Conservation (phyloP, 495 filamentous ascomycete genomes). For the Neurospora sp. region DNA sequence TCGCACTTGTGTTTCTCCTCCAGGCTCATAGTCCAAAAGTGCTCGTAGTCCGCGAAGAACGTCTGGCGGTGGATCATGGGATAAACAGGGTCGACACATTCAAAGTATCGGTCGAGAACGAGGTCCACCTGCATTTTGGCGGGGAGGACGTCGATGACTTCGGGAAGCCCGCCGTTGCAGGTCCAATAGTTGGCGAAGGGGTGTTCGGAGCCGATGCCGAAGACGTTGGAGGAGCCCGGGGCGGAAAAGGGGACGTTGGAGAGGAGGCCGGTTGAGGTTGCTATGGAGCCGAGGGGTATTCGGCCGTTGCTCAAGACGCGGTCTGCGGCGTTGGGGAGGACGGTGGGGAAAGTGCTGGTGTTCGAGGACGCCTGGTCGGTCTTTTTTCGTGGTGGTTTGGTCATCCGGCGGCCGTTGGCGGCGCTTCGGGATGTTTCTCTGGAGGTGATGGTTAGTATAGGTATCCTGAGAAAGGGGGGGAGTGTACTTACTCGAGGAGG, state of each 20-base stretch:
- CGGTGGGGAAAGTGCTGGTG: slow-evolving; percentile 11
- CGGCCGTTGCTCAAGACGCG: slow-evolving; percentile 29
- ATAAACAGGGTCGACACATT: slow-evolving; percentile 64
- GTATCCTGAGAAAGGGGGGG: neutral
- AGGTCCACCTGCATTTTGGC: slow-evolving; percentile 64
- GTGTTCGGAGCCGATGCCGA: slow-evolving; percentile 56
- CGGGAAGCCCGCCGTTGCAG: slow-evolving; percentile 55
- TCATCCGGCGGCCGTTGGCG: slow-evolving; percentile 45
- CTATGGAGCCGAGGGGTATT: slow-evolving; percentile 30
- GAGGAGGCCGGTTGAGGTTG: slow-evolving; percentile 48
- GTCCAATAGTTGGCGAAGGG: slow-evolving; percentile 74
- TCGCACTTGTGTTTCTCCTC: slow-evolving; percentile 44
- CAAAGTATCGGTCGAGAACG: slow-evolving; percentile 57
- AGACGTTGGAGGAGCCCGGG: slow-evolving; percentile 54
- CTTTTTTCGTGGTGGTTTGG: slow-evolving; percentile 45
- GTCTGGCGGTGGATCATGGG: slow-evolving; percentile 58
- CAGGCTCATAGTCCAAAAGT: slow-evolving; percentile 50
- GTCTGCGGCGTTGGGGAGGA: slow-evolving; percentile 37
- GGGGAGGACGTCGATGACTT: slow-evolving; percentile 60
- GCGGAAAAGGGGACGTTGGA: slow-evolving; percentile 58
- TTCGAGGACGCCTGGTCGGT: slow-evolving; percentile 1
- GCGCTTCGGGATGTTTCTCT: slow-evolving; percentile 41
- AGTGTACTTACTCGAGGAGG: slow-evolving; percentile 48
- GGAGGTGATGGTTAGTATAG: neutral
- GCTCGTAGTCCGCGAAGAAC: slow-evolving; percentile 61